Evolutionary conservation across 148 eudicot genomes (phyloP), one percentile per base, ranked within the genome.

Genomic region (Nyssa sinensis): DNA sequence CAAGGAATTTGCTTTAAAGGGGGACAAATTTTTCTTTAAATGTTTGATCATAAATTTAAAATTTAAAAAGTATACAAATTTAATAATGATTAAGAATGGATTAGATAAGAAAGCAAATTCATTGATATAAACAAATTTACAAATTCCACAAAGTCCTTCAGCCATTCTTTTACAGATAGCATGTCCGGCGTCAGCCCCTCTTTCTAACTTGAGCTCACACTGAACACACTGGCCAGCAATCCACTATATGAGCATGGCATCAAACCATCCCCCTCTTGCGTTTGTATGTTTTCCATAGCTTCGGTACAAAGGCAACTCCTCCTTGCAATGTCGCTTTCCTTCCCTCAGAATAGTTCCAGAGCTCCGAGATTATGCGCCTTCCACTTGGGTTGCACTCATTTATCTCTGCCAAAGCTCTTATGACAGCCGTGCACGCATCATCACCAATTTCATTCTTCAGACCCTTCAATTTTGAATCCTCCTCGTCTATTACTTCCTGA

Each of bases 381-480:
- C 89, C 91, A 62, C 91, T 88, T 3, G 91, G 89, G 59, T 88
- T 88, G 82, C 84, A 86, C 75, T 84, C 86, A 14, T 88, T 88
- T 41, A 88, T 88, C 63, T 88, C 89, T 75, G 70, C 84, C 69
- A 88, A 75, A 31, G 89, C 84, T 44, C 67, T 72, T 44, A 69
- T 70, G 21, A 88, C 86, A 12, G 91, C 89, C 61, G 76, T 67
- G 70, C 75, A 84, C 4, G 74, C 91, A 7, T 74, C 82, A 68
- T 71, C 63, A 27, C 91, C 91, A 85, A 82, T 76, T 23, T 86
- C 88, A 24, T 72, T 74, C 77, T 75, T 80, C 76, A 88, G 77
- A 44, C 70, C 77, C 23, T 67, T 74, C 65, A 88, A 81, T 61
- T 79, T 82, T 77, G 82, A 86, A 79, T 88, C 91, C 0, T 47